phyloP scores from a whole-genome alignment of 2,329 filamentous ascomycete species.

The Cladosporium sp. region DNA sequence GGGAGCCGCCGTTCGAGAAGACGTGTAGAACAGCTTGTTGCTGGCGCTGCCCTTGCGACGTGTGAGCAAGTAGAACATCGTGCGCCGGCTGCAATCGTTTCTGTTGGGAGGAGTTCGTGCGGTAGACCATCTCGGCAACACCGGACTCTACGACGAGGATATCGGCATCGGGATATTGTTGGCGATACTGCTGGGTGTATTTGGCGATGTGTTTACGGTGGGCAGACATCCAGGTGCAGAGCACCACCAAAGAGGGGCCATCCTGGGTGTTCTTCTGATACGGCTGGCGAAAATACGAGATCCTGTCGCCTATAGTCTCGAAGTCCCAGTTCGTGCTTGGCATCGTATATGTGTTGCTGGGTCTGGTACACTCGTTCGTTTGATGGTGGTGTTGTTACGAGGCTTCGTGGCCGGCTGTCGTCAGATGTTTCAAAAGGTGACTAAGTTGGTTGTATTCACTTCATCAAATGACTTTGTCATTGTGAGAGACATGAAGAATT shows the following conservation, averaged over 20 bases:
- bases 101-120: slow-evolving; percentile 17
- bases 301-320: background rate
- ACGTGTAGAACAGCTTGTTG: slow-evolving; percentile 32
- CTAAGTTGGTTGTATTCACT: background rate
- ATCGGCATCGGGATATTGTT: slow-evolving; percentile 28
- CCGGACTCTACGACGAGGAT: slow-evolving; percentile 34
- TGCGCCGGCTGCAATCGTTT: slow-evolving; percentile 22
- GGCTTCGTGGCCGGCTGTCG: too few relatives aligned
- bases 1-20: slow-evolving; percentile 39
- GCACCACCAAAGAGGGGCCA: slow-evolving; percentile 37
- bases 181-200: slow-evolving; percentile 33
- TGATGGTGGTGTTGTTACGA: background rate
- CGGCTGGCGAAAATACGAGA: background rate
- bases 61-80: slow-evolving; percentile 23
- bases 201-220: slow-evolving; percentile 35
- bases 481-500: background rate
- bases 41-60: background rate
- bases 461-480: background rate
- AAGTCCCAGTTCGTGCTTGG: background rate
- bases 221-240: slow-evolving; percentile 38
- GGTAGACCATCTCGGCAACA: slow-evolving; percentile 25
- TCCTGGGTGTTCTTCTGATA: background rate
- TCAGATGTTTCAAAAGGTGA: background rate
- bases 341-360: background rate
- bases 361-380: background rate